Evolutionary conservation across 345 rosid genomes (phyloP).

Genomic region (Adansonia digitata): DNA sequence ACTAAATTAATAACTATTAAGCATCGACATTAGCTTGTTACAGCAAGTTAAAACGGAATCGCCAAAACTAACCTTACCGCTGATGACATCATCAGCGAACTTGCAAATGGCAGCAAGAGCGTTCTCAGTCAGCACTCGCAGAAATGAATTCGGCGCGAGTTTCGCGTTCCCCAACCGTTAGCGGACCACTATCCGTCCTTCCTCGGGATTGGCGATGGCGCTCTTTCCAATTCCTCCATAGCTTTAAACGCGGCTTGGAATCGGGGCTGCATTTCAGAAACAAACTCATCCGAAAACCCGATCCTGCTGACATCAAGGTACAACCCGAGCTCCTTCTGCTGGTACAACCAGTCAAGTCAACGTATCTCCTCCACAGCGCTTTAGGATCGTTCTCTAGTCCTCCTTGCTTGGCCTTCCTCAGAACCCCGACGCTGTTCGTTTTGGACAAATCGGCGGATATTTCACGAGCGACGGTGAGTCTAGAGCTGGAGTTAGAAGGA

Average conservation of each 20-base stretch:
- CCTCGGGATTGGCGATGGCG: conserved; percentile 93
- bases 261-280: conserved; percentile 70
- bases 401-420: conserved; percentile 23
- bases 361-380: conserved; percentile 73
- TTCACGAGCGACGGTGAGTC: conserved; percentile 52
- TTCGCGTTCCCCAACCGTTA: conserved; percentile 81
- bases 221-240: conserved; percentile 85
- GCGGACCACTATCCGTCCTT: conserved; percentile 97
- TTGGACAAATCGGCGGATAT: conserved; percentile 40
- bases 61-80: conserved; percentile 65
- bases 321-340: conserved; percentile 82
- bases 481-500: conserved; percentile 27
- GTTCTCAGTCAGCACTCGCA: conserved; percentile 57
- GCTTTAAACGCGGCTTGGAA: conserved; percentile 63
- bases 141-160: conserved; percentile 57
- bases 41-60: neutral
- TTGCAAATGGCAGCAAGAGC: conserved; percentile 61
- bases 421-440: neutral
- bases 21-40: neutral
- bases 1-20: neutral
- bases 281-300: conserved; percentile 79
- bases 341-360: conserved; percentile 91
- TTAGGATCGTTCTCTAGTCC: conserved; percentile 67
- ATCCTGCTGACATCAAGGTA: conserved; percentile 83
- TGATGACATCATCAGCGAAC: conserved; percentile 67